These are phyloP conservation scores for Saccharomycopsis oosterbeekiorum DNA, from an alignment of 805 yeast genomes.

Conservation along the genomic window DNA sequence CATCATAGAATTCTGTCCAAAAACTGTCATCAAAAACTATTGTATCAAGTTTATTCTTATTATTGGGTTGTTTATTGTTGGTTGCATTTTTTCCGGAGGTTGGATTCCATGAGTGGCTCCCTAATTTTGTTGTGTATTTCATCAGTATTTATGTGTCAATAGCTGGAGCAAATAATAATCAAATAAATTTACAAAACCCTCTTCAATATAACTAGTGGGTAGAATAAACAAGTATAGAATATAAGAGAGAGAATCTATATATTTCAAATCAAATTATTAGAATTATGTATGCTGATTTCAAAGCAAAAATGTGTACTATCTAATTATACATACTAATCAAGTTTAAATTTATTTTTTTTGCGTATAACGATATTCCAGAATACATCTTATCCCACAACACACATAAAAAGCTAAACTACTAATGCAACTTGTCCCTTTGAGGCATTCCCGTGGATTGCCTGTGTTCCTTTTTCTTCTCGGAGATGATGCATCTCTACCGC, in stretches of 20 bases:
- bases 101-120: not conserved
- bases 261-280: no score
- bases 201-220: no score
- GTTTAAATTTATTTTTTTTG: no score
- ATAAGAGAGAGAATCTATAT: no score
- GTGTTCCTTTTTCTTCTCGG: not conserved
- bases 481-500: no score
- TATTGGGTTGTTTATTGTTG: not conserved
- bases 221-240: no score
- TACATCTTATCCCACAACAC: not conserved
- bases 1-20: constrained; percentile 8
- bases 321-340: no score
- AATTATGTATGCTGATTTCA: no score
- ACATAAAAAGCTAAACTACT: not conserved
- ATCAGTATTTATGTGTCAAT: not conserved
- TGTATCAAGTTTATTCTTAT: not conserved
- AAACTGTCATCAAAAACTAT: constrained; percentile 6
- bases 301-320: no score
- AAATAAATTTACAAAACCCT: no score
- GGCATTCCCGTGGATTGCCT: no score
- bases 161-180: not conserved
- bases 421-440: not conserved
- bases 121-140: not conserved
- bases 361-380: not conserved
- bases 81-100: not conserved